Evolutionary conservation across 2,329 filamentous ascomycete species (phyloP), one percentile per base, ranked within the genome.

Genomic region (Colletotrichum endophyticum): DNA sequence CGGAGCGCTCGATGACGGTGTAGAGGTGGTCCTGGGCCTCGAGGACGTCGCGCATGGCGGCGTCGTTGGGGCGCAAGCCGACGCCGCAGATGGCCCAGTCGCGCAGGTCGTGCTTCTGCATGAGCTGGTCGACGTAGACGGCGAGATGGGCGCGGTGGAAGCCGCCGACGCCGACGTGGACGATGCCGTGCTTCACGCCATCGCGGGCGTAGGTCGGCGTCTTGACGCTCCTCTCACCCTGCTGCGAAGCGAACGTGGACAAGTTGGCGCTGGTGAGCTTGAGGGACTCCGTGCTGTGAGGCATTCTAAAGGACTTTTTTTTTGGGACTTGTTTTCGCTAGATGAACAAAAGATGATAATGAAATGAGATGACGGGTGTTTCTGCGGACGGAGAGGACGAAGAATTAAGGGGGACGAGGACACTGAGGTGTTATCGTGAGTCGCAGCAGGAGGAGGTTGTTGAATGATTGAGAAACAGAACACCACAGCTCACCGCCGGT

Each of bases 91-190:
- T 90, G 39, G 88, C 87, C 80, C 85, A 90, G 78, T 90, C 84
- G 63, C 79, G 84, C 28, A 86, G 79, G 15, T 82, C 84, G 73
- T 88, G 85, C 73, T 89, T 84, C 81, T 87, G 82, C 80, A 90
- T 86, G 81, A 90, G 81, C 63, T 85, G 80, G 82, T 90, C 84
- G 72, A 90, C 80, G 79, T 90, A 90, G 78, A 90, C 87, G 25
- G 89, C 89, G 81, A 90, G 80, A 73, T 90, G 89, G 27, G 89
- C 88, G 78, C 89, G 84, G 85, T 90, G 89, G 84, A 90, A 90
- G 80, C 89, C 89, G 77, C 89, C 89, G 15, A 90, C 88, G 67
- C 89, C 89, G 72, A 90, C 83, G 81, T 90, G 89, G 62, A 90
- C 89, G 69, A 90, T 89, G 49, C 89, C 89, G 80, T 90, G 87